phyloP scores from a whole-genome alignment of 208 protist genomes.

The Trypanosomatidae sp. region DNA sequence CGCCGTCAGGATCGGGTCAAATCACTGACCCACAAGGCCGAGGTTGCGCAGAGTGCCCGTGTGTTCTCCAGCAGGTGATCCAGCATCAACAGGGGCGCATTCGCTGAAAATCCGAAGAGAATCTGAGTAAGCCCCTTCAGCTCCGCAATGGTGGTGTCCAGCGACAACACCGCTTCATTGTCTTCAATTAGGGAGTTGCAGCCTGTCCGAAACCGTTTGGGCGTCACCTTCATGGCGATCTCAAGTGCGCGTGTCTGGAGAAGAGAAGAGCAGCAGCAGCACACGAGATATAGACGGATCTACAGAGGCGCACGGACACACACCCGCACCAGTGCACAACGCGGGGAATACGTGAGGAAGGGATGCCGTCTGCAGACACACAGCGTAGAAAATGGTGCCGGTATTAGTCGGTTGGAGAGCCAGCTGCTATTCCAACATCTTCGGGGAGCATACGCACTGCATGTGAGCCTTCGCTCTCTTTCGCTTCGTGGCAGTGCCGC shows the following conservation, averaged over 20 bases:
- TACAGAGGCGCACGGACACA: neutral
- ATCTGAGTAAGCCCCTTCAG: conserved; percentile 85
- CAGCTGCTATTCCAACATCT: neutral
- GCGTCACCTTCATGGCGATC: conserved; percentile 47
- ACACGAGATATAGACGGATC: no score
- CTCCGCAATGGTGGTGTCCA: conserved; percentile 68
- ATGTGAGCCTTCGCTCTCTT: neutral
- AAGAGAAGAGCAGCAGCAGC: neutral
- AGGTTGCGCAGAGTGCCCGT: conserved; percentile 33
- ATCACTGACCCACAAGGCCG: conserved; percentile 39
- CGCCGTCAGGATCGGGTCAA: conserved; percentile 50
- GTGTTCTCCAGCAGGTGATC: conserved; percentile 73
- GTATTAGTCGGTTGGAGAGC: neutral
- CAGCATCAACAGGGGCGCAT: conserved; percentile 54
- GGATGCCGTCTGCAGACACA: neutral
- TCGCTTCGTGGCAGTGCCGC: neutral
- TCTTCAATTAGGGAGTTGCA: conserved; percentile 60
- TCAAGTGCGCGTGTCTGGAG: neutral
- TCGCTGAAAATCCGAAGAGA: conserved; percentile 71
- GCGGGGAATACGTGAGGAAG: neutral
- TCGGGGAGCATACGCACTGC: neutral
- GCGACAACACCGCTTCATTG: conserved; percentile 59
- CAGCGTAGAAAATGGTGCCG: neutral
- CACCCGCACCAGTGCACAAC: neutral
- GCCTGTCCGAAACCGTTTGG: conserved; percentile 79